These are phyloP conservation scores for Pseudisothecium myosuroides DNA, from an alignment of 225 moss, liverwort and hornwort species.

Conservation along the genomic window DNA sequence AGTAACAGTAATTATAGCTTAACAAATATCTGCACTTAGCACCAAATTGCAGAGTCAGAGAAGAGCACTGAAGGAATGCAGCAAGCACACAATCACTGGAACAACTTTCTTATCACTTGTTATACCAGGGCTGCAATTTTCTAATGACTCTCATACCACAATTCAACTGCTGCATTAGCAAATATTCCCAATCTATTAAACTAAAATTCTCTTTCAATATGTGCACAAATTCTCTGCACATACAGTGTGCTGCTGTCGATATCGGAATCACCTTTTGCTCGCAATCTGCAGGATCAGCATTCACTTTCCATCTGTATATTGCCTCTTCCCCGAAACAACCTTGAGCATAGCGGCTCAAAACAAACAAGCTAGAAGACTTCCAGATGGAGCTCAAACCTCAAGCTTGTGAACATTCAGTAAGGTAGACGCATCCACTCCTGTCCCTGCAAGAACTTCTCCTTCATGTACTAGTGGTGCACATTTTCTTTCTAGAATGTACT, in stretches of 20 bases:
- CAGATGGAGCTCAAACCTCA: not conserved
- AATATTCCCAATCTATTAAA: not conserved
- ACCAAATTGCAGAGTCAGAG: no score
- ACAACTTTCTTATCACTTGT: conserved; percentile 19
- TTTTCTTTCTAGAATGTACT: no score
- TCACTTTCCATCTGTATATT: no score
- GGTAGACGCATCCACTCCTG: no score
- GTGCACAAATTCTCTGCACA: not conserved
- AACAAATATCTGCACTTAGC: not conserved
- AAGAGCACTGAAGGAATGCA: not conserved
- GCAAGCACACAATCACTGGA: not conserved
- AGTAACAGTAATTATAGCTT: not conserved
- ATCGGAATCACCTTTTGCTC: not conserved
- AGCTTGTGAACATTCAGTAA: no score
- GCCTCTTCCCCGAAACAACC: not conserved
- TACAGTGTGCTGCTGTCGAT: not conserved
- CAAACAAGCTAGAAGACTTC: not conserved
- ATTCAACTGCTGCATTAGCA: not conserved
- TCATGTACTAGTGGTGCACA: no score
- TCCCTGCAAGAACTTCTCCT: no score
- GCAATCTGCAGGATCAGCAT: not conserved
- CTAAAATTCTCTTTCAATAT: not conserved
- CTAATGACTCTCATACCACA: not conserved
- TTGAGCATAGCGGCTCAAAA: not conserved
- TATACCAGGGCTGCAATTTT: not conserved